Evolutionary conservation across 129 eudicot genomes (phyloP).

Genomic region (Saposhnikovia divaricata): DNA sequence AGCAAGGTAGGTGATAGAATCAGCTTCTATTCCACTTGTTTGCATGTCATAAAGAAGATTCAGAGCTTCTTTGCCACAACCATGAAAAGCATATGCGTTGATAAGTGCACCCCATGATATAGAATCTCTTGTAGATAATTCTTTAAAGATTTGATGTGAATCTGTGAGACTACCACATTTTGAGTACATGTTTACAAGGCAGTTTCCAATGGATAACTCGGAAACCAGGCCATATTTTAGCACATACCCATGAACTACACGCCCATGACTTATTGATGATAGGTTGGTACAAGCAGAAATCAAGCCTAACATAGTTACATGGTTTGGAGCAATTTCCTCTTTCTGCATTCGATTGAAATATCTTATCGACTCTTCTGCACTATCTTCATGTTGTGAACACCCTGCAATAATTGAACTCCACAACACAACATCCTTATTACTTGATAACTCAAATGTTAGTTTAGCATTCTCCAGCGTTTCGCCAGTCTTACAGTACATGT

Average conservation of each 20-base stretch:
- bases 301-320: slow-evolving; percentile 41
- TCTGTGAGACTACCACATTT: slow-evolving; percentile 55
- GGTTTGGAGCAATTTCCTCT: slow-evolving; percentile 41
- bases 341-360: slow-evolving; percentile 46
- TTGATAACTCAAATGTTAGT: slow-evolving; percentile 25
- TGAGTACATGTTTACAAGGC: slow-evolving; percentile 51
- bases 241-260: slow-evolving; percentile 38
- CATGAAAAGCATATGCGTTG: slow-evolving; percentile 48
- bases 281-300: slow-evolving; percentile 43
- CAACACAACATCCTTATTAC: slow-evolving; percentile 42
- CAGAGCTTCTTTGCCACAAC: slow-evolving; percentile 48
- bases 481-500: slow-evolving; percentile 31
- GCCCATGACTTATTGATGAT: slow-evolving; percentile 34
- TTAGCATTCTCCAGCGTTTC: slow-evolving; percentile 23
- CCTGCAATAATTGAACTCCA: slow-evolving; percentile 58
- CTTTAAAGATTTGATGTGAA: slow-evolving; percentile 36
- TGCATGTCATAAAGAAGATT: slow-evolving; percentile 38
- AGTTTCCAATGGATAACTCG: slow-evolving; percentile 33
- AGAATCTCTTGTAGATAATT: slow-evolving; percentile 31
- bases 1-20: slow-evolving; percentile 39
- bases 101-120: slow-evolving; percentile 57
- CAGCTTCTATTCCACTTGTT: slow-evolving; percentile 33
- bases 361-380: slow-evolving; percentile 35
- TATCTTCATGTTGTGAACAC: slow-evolving; percentile 29
- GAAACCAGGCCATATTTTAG: slow-evolving; percentile 34